A percentile compares a stretch with the other conserved stretches of the same genome.
phyloP scores from a whole-genome alignment of 73 alveolate species.

The Paramecium caudatum region DNA sequence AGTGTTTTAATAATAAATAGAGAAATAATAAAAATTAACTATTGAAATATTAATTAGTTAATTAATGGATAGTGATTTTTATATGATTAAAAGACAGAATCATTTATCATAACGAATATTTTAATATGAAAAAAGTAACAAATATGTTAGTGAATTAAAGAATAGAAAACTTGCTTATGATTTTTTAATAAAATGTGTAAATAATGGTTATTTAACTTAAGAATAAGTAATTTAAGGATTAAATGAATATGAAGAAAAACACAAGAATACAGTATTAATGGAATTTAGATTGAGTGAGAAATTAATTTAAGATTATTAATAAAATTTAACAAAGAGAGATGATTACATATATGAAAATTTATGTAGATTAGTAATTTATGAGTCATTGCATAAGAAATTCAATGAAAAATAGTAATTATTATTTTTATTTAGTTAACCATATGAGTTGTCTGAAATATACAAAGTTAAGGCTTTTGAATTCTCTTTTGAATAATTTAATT shows the following conservation, averaged over 20 bases:
- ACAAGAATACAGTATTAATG: conserved; percentile 20
- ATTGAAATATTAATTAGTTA: not conserved
- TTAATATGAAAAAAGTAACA: conserved; percentile 34
- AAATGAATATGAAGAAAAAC: not conserved
- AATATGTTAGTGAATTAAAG: conserved; percentile 27
- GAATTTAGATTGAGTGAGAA: conserved; percentile 7
- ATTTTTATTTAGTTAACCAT: not conserved
- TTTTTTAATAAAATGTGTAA: not conserved
- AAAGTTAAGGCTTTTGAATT: not conserved
- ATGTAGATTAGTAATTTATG: conserved; percentile 6
- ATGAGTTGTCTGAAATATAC: not conserved
- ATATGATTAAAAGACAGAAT: conserved; percentile 35
- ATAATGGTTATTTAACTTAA: not conserved
- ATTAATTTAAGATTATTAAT: not conserved
- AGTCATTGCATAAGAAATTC: not conserved
- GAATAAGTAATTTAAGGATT: not conserved
- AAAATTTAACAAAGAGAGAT: conserved; percentile 36
- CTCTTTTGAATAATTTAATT: conserved; percentile 34
- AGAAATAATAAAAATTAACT: not conserved
- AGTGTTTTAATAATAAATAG: not conserved
- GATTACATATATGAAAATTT: conserved; percentile 31
- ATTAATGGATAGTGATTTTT: conserved; percentile 54
- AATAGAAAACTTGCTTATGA: conserved; percentile 39
- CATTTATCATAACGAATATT: conserved; percentile 43
- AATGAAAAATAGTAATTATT: conserved; percentile 8